phyloP scores from a whole-genome alignment of 2,329 filamentous ascomycete genomes.

The Fusarium ramigenum region DNA sequence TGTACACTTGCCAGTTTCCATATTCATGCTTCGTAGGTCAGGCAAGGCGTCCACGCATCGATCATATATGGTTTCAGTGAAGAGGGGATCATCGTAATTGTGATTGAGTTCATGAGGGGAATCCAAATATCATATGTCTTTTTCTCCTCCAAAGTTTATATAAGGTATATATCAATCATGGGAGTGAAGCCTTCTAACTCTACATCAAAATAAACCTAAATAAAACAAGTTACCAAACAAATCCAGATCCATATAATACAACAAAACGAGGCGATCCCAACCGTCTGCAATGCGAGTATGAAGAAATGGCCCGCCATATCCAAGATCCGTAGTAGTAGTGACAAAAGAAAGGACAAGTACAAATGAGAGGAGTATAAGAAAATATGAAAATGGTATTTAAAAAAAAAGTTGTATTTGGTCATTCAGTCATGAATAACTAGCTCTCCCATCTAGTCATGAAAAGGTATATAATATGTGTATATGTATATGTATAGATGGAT shows the following conservation, averaged over 20 bases:
- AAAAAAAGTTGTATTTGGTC: slow-evolving; percentile 32
- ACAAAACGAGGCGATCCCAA: background rate
- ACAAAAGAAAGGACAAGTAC: background rate
- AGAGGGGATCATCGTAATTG: background rate
- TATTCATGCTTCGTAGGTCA: background rate
- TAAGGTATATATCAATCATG: background rate
- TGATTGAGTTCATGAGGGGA: background rate
- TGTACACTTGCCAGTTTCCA: background rate
- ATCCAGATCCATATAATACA: background rate
- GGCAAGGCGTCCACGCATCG: background rate
- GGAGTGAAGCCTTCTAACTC: background rate
- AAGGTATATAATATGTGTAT: slow-evolving; percentile 9
- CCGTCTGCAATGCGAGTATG: background rate
- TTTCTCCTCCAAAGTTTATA: background rate
- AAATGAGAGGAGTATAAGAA: background rate
- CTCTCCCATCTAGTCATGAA: slow-evolving; percentile 24
- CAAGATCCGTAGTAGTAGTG: background rate
- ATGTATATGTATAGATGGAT: slow-evolving; percentile 13
- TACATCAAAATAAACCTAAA: background rate
- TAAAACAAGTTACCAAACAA: background rate
- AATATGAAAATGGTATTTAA: background rate
- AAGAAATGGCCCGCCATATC: background rate
- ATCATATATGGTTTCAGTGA: background rate
- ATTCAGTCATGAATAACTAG: slow-evolving; percentile 30
- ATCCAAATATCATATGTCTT: background rate